Percentiles rank a stretch among this genome's conserved stretches.
Evolutionary conservation across 495 filamentous ascomycete genomes (phyloP).

Genomic region (Aspergillus bridgeri): DNA sequence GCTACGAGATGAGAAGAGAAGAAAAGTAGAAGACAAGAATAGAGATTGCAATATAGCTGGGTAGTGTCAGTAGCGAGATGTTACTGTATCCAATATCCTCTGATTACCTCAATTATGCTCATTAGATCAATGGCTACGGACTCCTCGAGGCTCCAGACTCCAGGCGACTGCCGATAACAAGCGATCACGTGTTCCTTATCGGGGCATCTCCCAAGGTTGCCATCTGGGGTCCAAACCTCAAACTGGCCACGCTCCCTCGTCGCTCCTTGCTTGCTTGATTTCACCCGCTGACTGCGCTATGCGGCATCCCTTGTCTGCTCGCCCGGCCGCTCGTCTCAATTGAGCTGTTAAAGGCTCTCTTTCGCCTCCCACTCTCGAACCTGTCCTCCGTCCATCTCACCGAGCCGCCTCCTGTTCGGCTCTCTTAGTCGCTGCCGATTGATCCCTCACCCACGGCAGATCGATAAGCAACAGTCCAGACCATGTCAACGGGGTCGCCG

Average conservation of each 20-base stretch:
- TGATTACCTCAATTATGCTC: no score
- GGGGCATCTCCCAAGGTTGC: neutral
- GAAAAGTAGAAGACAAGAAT: no score
- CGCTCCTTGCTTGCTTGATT: slow-evolving; percentile 2
- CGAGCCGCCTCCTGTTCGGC: slow-evolving; percentile 3
- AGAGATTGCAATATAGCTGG: no score
- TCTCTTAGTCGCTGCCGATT: neutral
- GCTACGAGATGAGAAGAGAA: no score
- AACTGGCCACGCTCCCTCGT: slow-evolving; percentile 2
- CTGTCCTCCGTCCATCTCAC: slow-evolving; percentile 7
- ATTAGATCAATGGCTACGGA: no score
- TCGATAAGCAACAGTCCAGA: slow-evolving; percentile 11
- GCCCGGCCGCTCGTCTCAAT: slow-evolving; percentile 12
- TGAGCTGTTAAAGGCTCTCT: slow-evolving; percentile 21
- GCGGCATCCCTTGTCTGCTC: slow-evolving; percentile 13
- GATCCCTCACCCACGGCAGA: neutral
- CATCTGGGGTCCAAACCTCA: slow-evolving; percentile 6
- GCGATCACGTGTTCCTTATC: slow-evolving; percentile 15
- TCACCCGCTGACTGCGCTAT: slow-evolving; percentile 15
- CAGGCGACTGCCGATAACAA: neutral
- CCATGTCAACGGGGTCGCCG: slow-evolving; percentile 39
- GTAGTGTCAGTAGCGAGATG: no score
- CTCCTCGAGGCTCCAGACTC: no score
- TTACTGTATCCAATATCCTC: no score
- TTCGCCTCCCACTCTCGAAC: slow-evolving; percentile 6